Evolutionary conservation across 2,329 filamentous ascomycete species (phyloP).

Genomic region (Conoideocrella luteorostrata): DNA sequence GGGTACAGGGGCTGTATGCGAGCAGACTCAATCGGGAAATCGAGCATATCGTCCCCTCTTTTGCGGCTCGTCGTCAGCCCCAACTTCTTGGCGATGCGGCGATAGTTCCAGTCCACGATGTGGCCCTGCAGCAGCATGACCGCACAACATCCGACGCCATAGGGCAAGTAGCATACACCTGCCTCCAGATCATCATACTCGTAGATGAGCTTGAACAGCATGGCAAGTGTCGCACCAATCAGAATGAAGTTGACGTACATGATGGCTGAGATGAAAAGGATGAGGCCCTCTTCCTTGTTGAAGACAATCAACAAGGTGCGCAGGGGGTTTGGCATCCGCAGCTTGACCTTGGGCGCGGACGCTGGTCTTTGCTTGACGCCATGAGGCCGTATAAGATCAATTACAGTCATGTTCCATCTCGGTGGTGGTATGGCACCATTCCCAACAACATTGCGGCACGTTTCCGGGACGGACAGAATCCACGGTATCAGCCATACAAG

Average conservation of each 20-base stretch:
- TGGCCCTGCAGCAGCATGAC: constrained; percentile 50
- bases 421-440: constrained; percentile 55
- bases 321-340: constrained; percentile 51
- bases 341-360: constrained; percentile 30
- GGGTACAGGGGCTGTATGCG: constrained; percentile 49
- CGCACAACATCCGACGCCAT: constrained; percentile 43
- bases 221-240: constrained; percentile 45
- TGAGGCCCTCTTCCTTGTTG: constrained; percentile 51
- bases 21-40: constrained; percentile 50
- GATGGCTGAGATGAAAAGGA: constrained; percentile 45
- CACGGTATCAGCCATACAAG: constrained; percentile 47
- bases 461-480: constrained; percentile 52
- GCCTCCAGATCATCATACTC: constrained; percentile 43
- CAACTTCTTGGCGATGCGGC: constrained; percentile 54
- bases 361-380: constrained; percentile 25
- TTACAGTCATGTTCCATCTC: constrained; percentile 50
- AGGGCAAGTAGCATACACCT: constrained; percentile 49
- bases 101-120: constrained; percentile 62
- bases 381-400: constrained; percentile 40
- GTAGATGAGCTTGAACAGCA: constrained; percentile 46
- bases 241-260: constrained; percentile 53
- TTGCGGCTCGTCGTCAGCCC: constrained; percentile 56
- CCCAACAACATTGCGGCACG: constrained; percentile 52
- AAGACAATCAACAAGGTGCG: constrained; percentile 46
- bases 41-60: constrained; percentile 43